Conservation (phyloP, 2,329 filamentous ascomycete genomes). For the Sarocladium kiliense region DNA sequence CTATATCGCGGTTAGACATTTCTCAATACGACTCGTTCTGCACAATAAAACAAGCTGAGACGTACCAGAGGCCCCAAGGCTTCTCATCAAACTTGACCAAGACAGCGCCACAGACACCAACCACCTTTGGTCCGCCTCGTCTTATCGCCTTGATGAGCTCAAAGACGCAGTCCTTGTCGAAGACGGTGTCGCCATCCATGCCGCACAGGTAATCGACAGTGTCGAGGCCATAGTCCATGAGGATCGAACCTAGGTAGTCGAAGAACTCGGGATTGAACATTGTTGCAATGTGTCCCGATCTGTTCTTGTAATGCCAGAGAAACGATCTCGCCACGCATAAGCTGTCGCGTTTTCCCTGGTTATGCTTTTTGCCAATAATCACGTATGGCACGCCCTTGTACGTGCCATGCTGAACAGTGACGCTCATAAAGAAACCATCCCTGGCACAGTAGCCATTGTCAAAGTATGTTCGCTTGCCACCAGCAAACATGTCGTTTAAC, state of each 20-base stretch:
- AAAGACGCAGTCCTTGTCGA: conserved; percentile 37
- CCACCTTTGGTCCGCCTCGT: conserved; percentile 34
- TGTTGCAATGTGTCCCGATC: conserved; percentile 34
- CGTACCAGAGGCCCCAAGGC: conserved; percentile 37
- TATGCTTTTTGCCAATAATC: conserved; percentile 43
- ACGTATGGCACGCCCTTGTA: conserved; percentile 42
- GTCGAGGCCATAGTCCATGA: conserved; percentile 31
- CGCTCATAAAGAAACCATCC: conserved; percentile 40
- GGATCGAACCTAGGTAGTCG: conserved; percentile 31
- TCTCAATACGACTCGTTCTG: no score
- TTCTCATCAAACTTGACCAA: conserved; percentile 38
- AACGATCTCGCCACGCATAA: conserved; percentile 44
- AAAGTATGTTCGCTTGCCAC: conserved; percentile 26
- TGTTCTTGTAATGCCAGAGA: conserved; percentile 41
- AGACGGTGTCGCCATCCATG: conserved; percentile 45
- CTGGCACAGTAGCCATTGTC: conserved; percentile 40
- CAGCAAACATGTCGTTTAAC: conserved; percentile 38
- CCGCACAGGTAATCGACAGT: conserved; percentile 38
- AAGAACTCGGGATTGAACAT: conserved; percentile 42
- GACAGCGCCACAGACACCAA: conserved; percentile 44
- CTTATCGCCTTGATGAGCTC: conserved; percentile 36
- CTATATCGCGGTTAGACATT: no score
- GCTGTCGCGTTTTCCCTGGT: conserved; percentile 45
- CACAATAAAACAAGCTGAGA: not conserved
- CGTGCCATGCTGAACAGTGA: conserved; percentile 35